Conservation (phyloP, 768 basidiomycete genomes). For the Termitomyces sp. region DNA sequence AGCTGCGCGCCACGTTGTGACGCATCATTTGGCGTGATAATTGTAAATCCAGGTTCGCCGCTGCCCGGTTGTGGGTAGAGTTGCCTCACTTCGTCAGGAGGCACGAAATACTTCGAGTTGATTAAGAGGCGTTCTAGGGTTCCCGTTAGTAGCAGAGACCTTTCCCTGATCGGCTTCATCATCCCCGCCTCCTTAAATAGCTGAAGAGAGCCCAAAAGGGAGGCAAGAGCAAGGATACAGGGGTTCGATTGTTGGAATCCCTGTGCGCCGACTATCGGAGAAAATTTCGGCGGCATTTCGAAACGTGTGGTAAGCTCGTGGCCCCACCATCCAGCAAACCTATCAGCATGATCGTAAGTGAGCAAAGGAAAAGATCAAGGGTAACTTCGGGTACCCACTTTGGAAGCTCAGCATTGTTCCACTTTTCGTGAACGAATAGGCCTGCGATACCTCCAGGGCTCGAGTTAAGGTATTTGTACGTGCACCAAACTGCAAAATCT, state of each 20-base stretch:
- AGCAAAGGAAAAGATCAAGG: conserved; percentile 9
- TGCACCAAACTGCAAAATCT: conserved; percentile 99
- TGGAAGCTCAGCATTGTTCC: conserved; percentile 59
- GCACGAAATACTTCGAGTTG: conserved; percentile 61
- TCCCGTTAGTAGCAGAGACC: conserved; percentile 68
- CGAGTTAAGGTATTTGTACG: conserved; percentile 97
- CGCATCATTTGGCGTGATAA: conserved; percentile 78
- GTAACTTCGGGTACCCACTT: conserved; percentile 43
- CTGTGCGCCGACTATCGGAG: conserved; percentile 84
- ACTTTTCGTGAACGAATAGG: conserved; percentile 82
- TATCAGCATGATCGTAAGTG: conserved; percentile 26
- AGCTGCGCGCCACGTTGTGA: conserved; percentile 81
- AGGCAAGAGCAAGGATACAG: conserved; percentile 70
- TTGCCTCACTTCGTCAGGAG: conserved; percentile 30
- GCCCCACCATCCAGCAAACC: conserved; percentile 98
- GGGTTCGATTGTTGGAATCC: conserved; percentile 98
- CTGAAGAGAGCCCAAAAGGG: conserved; percentile 80
- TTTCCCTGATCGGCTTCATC: conserved; percentile 61
- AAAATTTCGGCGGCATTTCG: conserved; percentile 81
- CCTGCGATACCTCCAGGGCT: conserved; percentile 98
- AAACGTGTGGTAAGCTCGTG: conserved; percentile 87
- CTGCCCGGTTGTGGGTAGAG: conserved; percentile 22
- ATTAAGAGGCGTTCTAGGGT: conserved; percentile 64
- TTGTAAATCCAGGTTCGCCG: conserved; percentile 64
- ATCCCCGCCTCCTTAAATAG: conserved; percentile 79